Percentiles rank a stretch among this genome's conserved stretches.
These are phyloP conservation scores for Themeda triandra DNA, from an alignment of 176 grass and related monocot genomes.

Conservation along the genomic window DNA sequence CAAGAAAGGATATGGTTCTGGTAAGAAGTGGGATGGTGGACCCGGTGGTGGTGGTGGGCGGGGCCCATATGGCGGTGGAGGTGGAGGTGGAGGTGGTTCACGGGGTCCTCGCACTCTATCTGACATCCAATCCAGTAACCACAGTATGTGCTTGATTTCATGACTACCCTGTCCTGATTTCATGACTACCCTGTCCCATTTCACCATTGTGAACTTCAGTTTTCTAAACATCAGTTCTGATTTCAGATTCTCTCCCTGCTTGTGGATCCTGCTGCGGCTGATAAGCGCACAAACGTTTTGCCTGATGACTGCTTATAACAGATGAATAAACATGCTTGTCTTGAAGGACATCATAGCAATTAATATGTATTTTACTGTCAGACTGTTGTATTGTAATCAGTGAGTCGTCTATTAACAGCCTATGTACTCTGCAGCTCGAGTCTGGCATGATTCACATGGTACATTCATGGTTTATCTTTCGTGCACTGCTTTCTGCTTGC, in stretches of 20 bases:
- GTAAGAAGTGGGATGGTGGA: conserved; percentile 98
- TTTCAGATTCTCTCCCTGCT: conserved; percentile 91
- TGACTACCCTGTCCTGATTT: neutral
- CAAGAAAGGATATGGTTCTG: conserved; percentile 71
- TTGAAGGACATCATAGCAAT: neutral
- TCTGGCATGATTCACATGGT: neutral
- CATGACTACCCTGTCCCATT: neutral
- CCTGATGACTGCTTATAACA: conserved; percentile 9
- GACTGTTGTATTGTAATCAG: neutral
- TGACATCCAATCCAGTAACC: conserved; percentile 67
- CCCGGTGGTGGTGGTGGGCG: conserved; percentile 76
- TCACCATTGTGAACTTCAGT: neutral
- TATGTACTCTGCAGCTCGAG: neutral
- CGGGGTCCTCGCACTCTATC: conserved; percentile 66
- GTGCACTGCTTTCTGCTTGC: neutral
- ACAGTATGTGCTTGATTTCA: conserved; percentile 55
- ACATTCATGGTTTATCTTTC: neutral
- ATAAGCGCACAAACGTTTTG: neutral
- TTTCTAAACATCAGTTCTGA: conserved; percentile 4
- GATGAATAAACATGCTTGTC: neutral
- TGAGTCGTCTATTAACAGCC: conserved; percentile 6
- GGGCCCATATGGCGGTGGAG: conserved; percentile 83
- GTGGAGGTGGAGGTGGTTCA: conserved; percentile 49
- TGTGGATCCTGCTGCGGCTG: conserved; percentile 97
- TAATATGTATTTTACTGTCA: neutral